Evolutionary conservation across 345 rosid species (phyloP).

Genomic region (Euphorbia peplus): DNA sequence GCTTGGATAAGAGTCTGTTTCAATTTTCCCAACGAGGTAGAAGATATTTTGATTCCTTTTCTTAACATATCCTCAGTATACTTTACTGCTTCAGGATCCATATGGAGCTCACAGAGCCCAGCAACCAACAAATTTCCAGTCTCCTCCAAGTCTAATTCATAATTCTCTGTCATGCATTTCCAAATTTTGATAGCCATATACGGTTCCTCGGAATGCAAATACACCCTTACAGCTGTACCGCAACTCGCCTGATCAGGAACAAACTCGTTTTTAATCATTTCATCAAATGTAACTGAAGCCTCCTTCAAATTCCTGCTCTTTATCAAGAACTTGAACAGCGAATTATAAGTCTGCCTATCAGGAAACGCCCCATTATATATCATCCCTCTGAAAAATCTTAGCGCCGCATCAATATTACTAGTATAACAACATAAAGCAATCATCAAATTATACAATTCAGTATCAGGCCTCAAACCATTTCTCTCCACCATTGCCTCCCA

Average conservation of each 20-base stretch:
- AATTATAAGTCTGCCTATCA: constrained; percentile 39
- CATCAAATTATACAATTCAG: constrained; percentile 45
- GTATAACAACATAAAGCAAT: constrained; percentile 40
- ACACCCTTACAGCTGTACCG: constrained; percentile 34
- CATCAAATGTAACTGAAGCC: constrained; percentile 37
- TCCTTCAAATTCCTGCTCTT: constrained; percentile 42
- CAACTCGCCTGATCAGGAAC: constrained; percentile 39
- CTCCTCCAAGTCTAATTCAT: constrained; percentile 43
- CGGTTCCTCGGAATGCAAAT: constrained; percentile 35
- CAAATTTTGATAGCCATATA: constrained; percentile 45
- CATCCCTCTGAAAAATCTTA: constrained; percentile 51
- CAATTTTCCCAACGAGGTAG: constrained; percentile 43
- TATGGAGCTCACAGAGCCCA: constrained; percentile 41
- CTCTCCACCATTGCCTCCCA: constrained; percentile 46
- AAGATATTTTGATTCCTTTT: constrained; percentile 44
- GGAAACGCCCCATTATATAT: constrained; percentile 48
- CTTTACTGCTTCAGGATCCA: constrained; percentile 61
- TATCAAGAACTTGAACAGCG: constrained; percentile 43
- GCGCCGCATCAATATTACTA: constrained; percentile 30
- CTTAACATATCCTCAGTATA: constrained; percentile 53
- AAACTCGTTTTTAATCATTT: constrained; percentile 53
- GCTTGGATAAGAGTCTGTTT: constrained; percentile 37
- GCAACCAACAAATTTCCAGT: constrained; percentile 46
- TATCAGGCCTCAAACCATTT: constrained; percentile 41
- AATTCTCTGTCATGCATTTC: constrained; percentile 48